phyloP scores from a whole-genome alignment of 2,329 filamentous ascomycete species.

The Ceratocystis alfenasii region DNA sequence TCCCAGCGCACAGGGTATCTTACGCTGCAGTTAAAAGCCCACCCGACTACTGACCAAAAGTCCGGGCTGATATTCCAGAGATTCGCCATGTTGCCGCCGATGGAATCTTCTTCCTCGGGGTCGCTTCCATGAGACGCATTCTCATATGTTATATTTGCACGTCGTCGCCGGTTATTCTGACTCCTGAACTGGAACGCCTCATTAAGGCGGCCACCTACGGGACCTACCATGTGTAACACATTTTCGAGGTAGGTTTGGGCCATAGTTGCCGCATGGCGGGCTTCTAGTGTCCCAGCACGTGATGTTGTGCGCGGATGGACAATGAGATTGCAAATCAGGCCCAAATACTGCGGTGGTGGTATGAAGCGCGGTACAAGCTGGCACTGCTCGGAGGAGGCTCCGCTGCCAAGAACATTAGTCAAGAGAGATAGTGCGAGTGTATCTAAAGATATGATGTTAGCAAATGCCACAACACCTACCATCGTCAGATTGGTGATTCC shows the following conservation, averaged over 20 bases:
- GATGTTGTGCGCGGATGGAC: slow-evolving; percentile 72
- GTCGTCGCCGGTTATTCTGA: slow-evolving; percentile 27
- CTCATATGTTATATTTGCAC: slow-evolving; percentile 23
- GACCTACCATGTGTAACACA: slow-evolving; percentile 52
- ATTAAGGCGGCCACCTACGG: slow-evolving; percentile 56
- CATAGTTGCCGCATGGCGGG: slow-evolving; percentile 50
- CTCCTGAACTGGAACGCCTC: slow-evolving; percentile 57
- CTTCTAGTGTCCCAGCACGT: slow-evolving; percentile 49
- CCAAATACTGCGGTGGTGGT: slow-evolving; percentile 61
- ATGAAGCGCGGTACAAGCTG: slow-evolving; percentile 33
- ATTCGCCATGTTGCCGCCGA: slow-evolving; percentile 52
- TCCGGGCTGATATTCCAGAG: slow-evolving; percentile 68
- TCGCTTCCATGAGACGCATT: slow-evolving; percentile 36
- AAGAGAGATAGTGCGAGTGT: slow-evolving; percentile 51
- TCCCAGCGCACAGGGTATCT: slow-evolving; percentile 62
- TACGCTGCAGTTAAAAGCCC: slow-evolving; percentile 84
- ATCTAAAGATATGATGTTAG: slow-evolving; percentile 31
- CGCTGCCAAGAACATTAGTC: slow-evolving; percentile 47
- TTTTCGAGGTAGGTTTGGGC: slow-evolving; percentile 60
- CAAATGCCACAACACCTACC: not conserved
- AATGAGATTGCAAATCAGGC: slow-evolving; percentile 67
- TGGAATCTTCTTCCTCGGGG: slow-evolving; percentile 36
- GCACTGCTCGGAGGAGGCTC: slow-evolving; percentile 30
- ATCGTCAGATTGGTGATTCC: not conserved
- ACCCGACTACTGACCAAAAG: slow-evolving; percentile 81